Base-by-base conservation (phyloP, 352 stramenopile genomes). In the Aphanomyces invadans region DNA sequence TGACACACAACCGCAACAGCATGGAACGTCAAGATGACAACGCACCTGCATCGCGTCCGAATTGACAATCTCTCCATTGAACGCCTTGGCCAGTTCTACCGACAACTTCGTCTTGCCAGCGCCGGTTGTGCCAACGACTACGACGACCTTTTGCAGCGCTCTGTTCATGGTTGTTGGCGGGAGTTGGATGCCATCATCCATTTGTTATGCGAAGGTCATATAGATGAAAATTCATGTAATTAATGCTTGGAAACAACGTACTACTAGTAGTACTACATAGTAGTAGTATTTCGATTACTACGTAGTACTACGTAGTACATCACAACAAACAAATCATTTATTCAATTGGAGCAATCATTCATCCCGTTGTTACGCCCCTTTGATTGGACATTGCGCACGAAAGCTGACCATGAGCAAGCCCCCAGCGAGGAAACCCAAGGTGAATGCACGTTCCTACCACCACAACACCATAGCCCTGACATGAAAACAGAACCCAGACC, bases 61-160 rank as follows among this genome's bases (percentile, higher is more conserved):
- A 70, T 97, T 97, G 72, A 97, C 78, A 62, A 97, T 88, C 71
- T 97, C 89, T 10, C 89, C 89, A 55, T 81, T 83, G 33, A 96
- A 75, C 17, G 81, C 82, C 62, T 95, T 92, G 59, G 88, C 88
- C n/a, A 97, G 62, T 68, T 96, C 88, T 55, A 97, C 85, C 4
- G 88, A 92, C 33, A 97, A 82, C 77, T 97, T 96, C 9, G 89
- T 95, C 77, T 97, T 97, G 62, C 89, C 89, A 9, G 87, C 86
- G 48, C 89, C 89, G 26, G 89, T 97, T n/a, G 89, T 93, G 62
- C 89, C 89, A 36, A 97, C 78, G 31, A 97, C 79, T 67, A 97
- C 87, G 38, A 97, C 62, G 65, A 96, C 78, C 68, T 89, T 92
- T 49, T 80, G 86, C 72, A 91, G 63, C 55, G 70, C 57, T 45